Conservation (phyloP, 208 protist species). For the Leishmania guyanensis region DNA sequence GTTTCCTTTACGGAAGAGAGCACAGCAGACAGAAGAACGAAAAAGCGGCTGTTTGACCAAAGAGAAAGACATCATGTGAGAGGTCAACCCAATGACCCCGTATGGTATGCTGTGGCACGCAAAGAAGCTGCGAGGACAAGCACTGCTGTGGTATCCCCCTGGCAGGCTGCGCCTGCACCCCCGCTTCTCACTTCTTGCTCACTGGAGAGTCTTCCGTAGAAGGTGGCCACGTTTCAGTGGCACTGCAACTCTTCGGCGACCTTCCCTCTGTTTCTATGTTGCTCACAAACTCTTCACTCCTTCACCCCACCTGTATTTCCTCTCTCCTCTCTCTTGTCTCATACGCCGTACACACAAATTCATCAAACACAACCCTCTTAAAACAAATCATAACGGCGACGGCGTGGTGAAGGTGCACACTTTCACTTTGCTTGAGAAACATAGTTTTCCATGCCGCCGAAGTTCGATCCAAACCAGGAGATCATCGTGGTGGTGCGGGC, state of each 20-base stretch:
- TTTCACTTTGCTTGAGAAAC: constrained; percentile 47
- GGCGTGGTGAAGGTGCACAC: not conserved
- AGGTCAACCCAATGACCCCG: not conserved
- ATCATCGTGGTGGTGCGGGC: constrained; percentile 96
- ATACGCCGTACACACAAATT: not conserved
- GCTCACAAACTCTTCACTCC: not conserved
- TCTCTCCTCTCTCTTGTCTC: not conserved
- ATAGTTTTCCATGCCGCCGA: constrained; percentile 95
- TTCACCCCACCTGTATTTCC: not conserved
- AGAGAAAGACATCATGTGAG: not conserved
- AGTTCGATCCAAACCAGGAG: constrained; percentile 98
- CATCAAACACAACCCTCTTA: not conserved
- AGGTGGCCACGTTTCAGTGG: not conserved
- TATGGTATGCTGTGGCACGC: not conserved
- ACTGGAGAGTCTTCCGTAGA: not conserved
- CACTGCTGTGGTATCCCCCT: not conserved
- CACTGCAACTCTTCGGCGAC: not conserved
- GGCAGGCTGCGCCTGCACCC: not conserved
- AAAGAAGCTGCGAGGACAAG: not conserved
- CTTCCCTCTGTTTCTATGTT: not conserved
- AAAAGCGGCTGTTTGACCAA: not conserved
- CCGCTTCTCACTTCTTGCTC: not conserved
- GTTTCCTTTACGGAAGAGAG: not conserved
- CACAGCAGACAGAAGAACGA: not conserved
- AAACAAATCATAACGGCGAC: not conserved